A percentile compares a stretch with the other conserved stretches of the same genome.
Evolutionary conservation across 495 filamentous ascomycete species (phyloP).

Genomic region (Trichocladium uniseriatum): DNA sequence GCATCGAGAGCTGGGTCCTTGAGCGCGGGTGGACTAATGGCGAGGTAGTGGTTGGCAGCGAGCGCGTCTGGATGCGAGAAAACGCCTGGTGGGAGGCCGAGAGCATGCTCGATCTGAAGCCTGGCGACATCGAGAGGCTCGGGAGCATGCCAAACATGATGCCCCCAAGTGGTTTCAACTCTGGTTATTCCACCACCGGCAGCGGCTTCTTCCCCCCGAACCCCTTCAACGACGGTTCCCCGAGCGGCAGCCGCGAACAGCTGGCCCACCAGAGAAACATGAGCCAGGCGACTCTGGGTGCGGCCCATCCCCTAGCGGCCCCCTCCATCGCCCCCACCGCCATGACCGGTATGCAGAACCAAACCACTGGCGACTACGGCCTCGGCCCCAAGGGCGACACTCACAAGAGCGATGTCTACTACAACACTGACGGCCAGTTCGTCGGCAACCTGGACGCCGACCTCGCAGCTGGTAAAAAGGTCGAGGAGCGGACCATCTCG

Average conservation of each 20-base stretch:
- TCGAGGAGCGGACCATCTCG: slow-evolving; percentile 60
- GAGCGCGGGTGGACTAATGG: slow-evolving; percentile 98
- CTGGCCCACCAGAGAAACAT: slow-evolving; percentile 57
- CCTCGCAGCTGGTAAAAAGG: slow-evolving; percentile 61
- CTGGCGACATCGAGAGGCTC: slow-evolving; percentile 36
- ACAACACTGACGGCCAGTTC: slow-evolving; percentile 51
- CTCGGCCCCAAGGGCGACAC: slow-evolving; percentile 79
- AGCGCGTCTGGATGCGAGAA: slow-evolving; percentile 93
- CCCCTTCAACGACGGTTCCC: slow-evolving; percentile 47
- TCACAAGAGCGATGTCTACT: slow-evolving; percentile 60
- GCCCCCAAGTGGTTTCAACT: slow-evolving; percentile 42
- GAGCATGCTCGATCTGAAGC: slow-evolving; percentile 88
- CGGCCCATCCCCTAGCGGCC: slow-evolving; percentile 38
- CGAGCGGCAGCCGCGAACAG: slow-evolving; percentile 61
- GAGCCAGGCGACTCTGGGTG: slow-evolving; percentile 45
- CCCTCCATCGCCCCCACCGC: slow-evolving; percentile 66
- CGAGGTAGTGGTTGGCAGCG: slow-evolving; percentile 80
- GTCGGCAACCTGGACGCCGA: slow-evolving; percentile 58
- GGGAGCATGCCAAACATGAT: slow-evolving; percentile 43
- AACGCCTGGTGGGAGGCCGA: slow-evolving; percentile 96
- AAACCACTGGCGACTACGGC: slow-evolving; percentile 70
- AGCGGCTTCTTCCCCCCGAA: slow-evolving; percentile 65
- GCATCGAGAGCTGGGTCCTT: slow-evolving; percentile 89
- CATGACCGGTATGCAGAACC: slow-evolving; percentile 55
- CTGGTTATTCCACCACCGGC: slow-evolving; percentile 53